A percentile compares a stretch with the other conserved stretches of the same genome.
phyloP scores from a whole-genome alignment of 306 rosid genomes.

The Trifolium fragiferum region DNA sequence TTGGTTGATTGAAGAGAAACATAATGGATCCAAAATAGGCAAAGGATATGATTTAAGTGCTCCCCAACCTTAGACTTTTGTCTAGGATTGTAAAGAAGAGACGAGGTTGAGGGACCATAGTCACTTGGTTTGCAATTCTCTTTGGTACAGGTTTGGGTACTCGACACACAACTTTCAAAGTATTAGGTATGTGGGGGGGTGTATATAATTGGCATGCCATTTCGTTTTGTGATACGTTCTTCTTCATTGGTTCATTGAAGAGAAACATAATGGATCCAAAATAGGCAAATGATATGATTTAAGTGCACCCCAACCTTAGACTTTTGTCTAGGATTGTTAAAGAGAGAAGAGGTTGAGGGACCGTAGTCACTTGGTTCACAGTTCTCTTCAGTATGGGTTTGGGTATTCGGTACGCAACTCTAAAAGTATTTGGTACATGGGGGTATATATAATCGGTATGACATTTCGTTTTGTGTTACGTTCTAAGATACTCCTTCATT shows the following conservation, averaged over 20 bases:
- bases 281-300: background rate
- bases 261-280: slow-evolving; percentile 3
- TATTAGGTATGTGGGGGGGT: background rate
- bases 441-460: background rate
- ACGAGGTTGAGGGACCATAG: background rate
- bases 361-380: too few species aligned
- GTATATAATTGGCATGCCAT: background rate
- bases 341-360: background rate
- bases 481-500: too few species aligned
- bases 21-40: background rate
- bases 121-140: slow-evolving; percentile 1
- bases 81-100: background rate
- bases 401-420: background rate
- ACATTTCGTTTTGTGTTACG: background rate
- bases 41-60: background rate
- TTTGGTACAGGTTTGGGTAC: background rate
- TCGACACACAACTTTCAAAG: too few species aligned
- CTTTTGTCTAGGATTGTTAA: background rate
- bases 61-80: background rate
- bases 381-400: background rate
- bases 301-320: background rate
- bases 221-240: too few species aligned
- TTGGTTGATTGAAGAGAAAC: background rate
- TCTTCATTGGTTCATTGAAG: background rate
- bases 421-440: background rate